These are phyloP conservation scores for Trichomonascus vanleenenianus DNA, from an alignment of 805 yeast genomes.

Conservation along the genomic window DNA sequence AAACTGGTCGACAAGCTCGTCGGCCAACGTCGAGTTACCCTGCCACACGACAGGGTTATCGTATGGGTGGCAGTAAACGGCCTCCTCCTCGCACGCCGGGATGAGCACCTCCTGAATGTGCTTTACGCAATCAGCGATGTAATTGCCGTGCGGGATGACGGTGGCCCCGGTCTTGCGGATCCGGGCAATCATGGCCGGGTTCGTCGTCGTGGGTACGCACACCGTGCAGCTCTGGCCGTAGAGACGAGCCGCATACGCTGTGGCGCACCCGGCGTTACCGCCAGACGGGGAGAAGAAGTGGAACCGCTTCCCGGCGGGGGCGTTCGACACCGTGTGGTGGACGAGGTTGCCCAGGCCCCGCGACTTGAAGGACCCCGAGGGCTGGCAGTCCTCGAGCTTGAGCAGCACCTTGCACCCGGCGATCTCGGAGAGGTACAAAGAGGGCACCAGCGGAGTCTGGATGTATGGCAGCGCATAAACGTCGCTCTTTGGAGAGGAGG, in stretches of 20 bases:
- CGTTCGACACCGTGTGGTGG: constrained; percentile 45
- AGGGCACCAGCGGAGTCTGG: constrained; percentile 72
- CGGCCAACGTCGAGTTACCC: constrained; percentile 90
- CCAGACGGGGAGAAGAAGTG: constrained; percentile 84
- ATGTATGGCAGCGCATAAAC: constrained; percentile 18
- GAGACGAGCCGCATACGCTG: constrained; percentile 79
- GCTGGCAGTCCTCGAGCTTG: constrained; percentile 80
- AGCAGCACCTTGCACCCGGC: constrained; percentile 62
- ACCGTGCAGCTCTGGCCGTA: constrained; percentile 52
- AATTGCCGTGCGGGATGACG: constrained; percentile 60
- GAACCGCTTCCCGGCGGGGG: constrained; percentile 29
- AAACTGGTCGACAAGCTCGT: constrained; percentile 72
- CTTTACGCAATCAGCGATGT: constrained; percentile 72
- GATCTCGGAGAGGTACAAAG: constrained; percentile 64
- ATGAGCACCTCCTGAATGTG: constrained; percentile 71
- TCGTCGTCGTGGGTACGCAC: constrained; percentile 47
- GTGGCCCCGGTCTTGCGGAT: constrained; percentile 44
- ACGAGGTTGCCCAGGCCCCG: constrained; percentile 94
- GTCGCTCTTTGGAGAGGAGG: neutral
- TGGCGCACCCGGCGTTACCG: constrained; percentile 96
- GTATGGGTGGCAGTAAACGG: constrained; percentile 87
- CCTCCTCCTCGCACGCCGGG: constrained; percentile 40
- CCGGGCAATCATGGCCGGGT: constrained; percentile 38
- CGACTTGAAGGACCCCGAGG: constrained; percentile 87
- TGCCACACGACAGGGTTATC: constrained; percentile 91